A percentile compares a stretch with the other conserved stretches of the same genome.
These are phyloP conservation scores for Spencermartinsiella europaea DNA, from an alignment of 805 yeast genomes.

Conservation along the genomic window DNA sequence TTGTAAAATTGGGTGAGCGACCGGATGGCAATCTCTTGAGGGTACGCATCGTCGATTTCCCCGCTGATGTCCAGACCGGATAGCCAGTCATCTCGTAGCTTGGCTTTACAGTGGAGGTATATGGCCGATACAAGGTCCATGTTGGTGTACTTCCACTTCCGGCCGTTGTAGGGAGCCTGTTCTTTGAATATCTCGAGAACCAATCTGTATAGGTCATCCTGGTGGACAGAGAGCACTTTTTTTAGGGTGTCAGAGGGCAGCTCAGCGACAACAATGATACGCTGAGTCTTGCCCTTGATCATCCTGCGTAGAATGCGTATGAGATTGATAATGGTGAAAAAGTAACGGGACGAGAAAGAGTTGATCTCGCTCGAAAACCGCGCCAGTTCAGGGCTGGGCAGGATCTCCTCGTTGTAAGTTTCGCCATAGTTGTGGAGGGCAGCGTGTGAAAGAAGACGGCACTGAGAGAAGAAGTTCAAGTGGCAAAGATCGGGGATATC, in stretches of 20 bases:
- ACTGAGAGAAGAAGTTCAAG: constrained; percentile 21
- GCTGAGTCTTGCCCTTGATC: constrained; percentile 63
- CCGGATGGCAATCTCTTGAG: constrained; percentile 80
- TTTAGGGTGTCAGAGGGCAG: constrained; percentile 57
- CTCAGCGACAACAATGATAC: constrained; percentile 59
- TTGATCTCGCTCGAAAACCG: constrained; percentile 1
- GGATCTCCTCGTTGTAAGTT: background rate
- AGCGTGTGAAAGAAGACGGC: constrained; percentile 11
- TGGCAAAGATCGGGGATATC: constrained; percentile 21
- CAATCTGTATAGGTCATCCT: constrained; percentile 58
- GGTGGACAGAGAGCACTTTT: constrained; percentile 54
- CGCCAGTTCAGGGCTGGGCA: background rate
- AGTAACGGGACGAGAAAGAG: constrained; percentile 18
- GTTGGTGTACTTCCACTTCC: constrained; percentile 88
- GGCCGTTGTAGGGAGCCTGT: constrained; percentile 83
- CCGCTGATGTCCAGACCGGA: constrained; percentile 73
- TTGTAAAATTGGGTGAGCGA: constrained; percentile 76
- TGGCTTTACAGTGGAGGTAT: constrained; percentile 66
- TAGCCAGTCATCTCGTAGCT: constrained; percentile 81
- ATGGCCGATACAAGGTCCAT: constrained; percentile 92
- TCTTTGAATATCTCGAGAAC: constrained; percentile 70
- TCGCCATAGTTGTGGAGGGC: constrained; percentile 1
- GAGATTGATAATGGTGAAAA: constrained; percentile 40
- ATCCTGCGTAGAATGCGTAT: constrained; percentile 53
- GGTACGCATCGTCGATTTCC: constrained; percentile 69